Evolutionary conservation across 305 asterid species (phyloP), one percentile per base, ranked within the genome.

Genomic region (Nicotiana rustica): DNA sequence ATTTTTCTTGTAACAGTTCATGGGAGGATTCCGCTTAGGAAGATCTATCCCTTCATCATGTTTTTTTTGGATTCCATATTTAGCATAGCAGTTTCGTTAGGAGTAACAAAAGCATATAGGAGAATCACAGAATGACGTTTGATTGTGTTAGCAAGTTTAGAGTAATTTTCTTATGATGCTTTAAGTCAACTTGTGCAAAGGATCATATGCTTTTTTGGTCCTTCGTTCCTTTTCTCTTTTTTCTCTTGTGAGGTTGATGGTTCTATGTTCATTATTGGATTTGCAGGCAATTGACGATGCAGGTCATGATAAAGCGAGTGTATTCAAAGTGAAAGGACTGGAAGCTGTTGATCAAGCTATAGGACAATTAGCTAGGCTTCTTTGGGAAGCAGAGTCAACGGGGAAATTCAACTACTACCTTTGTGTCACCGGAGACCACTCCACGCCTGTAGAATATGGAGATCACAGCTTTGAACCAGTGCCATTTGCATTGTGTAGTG

Each of bases 391-490:
- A n/a, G 97, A 96, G 81, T 87, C 97, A 35, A 83, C 86, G 0
- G 95, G 97, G 56, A 84, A 79, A 35, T 94, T 91, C 79, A 90
- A 90, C 52, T 96, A 90, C 78, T 91, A 85, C 88, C 81, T 95
- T 36, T 94, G 97, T 84, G 87, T 95, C 67, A 94, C 97, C 0
- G 98, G 97, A 14, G 99, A 94, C 83, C 99, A 96, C 79, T 96
- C 99, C 31, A 96, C 99, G 57, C 99, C 99, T 12, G 99, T 94
- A 65, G 99, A 96, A 82, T 96, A 93, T 61, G 99, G 98, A n/a
- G 99, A 96, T 89, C 99, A 96, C 92, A 96, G 98, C 92, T 94
- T 94, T 64, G 98, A 96, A 90, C 95, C 98, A 0, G 98, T 96
- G 83, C 99, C 98, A 0, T 94, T 94, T 77, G 52, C 97, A 18